Base-by-base conservation (phyloP, 495 filamentous ascomycete genomes). In the Annulohypoxylon moriforme region DNA sequence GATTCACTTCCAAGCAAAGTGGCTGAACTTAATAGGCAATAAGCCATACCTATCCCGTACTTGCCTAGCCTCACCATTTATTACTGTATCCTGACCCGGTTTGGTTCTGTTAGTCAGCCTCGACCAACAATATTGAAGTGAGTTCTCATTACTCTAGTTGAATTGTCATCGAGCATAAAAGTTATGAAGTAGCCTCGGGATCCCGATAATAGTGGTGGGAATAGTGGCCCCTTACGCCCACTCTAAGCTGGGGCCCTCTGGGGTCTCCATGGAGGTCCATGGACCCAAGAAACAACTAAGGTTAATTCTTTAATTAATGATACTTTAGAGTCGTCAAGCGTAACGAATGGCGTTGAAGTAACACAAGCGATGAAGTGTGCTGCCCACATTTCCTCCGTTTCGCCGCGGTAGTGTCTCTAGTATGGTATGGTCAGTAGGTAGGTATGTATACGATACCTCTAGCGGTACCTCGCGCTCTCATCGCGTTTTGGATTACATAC, bases 221-320 rank as follows among this genome's bases (percentile, higher is more conserved):
- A 69, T 73, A 62, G 57, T 31, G 71, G 71, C 42, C 49, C 16
- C 57, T 66, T 33, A 25, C 47, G 20, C 24, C 59, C 52, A 60
- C 46, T 49, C 49, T 58, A 56, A 55, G 66, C 65, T 73, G 65
- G 71, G 68, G 66, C 60, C 40, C 46, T 69, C 71, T 63, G 71
- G 71, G 71, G 65, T 73, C 70, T 69, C 70, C 65, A 73, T 63
- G 62, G 57, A 71, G 68, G 65, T 69, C 70, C 65, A 73, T 63
- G 62, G 57, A 71, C 36, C 57, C 46, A 52, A 60, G 52, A 64
- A 64, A 60, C 58, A 56, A 64, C 53, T 64, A 67, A 59, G 60
- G 64, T 47, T 64, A 64, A 64, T 49, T 59, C 52, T 68, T 68
- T 72, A 59, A 68, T 68, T 64, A 68, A 73, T 73, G 63, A 62